Evolutionary conservation across 2,329 filamentous ascomycete genomes (phyloP).

Genomic region (Venturia aucupariae): DNA sequence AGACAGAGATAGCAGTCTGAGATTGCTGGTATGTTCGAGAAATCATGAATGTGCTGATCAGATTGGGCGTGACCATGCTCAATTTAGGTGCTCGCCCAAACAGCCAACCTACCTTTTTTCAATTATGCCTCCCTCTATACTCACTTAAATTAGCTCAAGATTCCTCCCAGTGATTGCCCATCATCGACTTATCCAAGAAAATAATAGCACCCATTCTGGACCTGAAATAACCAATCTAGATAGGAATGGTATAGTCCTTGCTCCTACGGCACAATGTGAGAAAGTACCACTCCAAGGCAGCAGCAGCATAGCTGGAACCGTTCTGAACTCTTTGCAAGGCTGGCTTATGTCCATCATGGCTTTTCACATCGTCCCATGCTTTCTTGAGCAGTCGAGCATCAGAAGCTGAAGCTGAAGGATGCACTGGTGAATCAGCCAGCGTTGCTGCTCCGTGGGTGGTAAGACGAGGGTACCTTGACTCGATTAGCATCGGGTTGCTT

Average conservation of each 20-base stretch:
- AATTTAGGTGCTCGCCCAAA: not conserved
- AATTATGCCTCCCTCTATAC: not conserved
- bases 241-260: not conserved
- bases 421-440: too few relatives aligned
- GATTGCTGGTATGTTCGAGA: too few relatives aligned
- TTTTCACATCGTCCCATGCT: not conserved
- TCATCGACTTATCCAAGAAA: too few relatives aligned
- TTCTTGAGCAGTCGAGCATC: not conserved
- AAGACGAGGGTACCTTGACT: not conserved
- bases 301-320: not conserved
- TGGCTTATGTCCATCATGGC: not conserved
- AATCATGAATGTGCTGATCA: too few relatives aligned
- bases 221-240: not conserved
- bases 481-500: too few relatives aligned
- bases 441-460: not conserved
- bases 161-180: too few relatives aligned
- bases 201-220: too few relatives aligned
- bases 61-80: not conserved
- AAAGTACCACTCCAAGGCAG: conserved; percentile 4
- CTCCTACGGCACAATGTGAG: not conserved
- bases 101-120: not conserved
- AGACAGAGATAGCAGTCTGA: too few relatives aligned
- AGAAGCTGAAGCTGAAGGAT: not conserved
- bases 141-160: too few relatives aligned
- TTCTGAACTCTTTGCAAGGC: not conserved